Base-by-base conservation (phyloP, 306 rosid genomes). In the Inga laurina region DNA sequence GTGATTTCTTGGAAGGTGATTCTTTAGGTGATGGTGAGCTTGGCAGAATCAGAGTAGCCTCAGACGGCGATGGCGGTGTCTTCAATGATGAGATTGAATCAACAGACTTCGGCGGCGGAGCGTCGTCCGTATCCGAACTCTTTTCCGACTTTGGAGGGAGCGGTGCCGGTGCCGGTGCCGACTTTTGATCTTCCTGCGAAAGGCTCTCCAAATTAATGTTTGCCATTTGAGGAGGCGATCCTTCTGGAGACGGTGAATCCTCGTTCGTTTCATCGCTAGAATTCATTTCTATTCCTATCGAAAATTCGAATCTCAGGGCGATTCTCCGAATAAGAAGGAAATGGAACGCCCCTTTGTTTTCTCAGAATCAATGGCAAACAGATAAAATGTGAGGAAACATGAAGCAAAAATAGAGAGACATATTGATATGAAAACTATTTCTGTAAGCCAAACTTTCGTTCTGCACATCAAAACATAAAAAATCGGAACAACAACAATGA, bases 1-100 rank as follows among this genome's bases (percentile, higher is more conserved):
- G n/a, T 0, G 77, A 49, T 5, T 71, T 44, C 35, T 71, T 11
- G 10, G 75, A 46, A 22, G 54, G 54, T 44, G 54, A 71, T 43
- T 5, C 21, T 71, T 22, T 15, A 22, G 85, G 34, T n/a, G 83
- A 59, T 14, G 89, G 71, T 15, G 85, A 44, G 27, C 44, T 49
- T 21, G 82, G 14, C 1, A 61, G 22, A 4, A 86, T 4, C 1
- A 73, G 77, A 2, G 81, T 78, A 0, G 93, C 61, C 0, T 82
- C 15, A 19, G 90, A 68, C 7, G 87, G 79, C 3, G 68, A 74
- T 3, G 52, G 67, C 5, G 83, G 12, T 0, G 78, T 13, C 5
- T 43, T 8, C 3, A 87, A 24, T n/a, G 72, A 57, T 8, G 87
- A 24, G 15, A 75, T 21, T 21, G 84, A 37, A 54, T 57, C 54